phyloP scores from a whole-genome alignment of 164 flowering plant species.

The Cinnamomum chago region DNA sequence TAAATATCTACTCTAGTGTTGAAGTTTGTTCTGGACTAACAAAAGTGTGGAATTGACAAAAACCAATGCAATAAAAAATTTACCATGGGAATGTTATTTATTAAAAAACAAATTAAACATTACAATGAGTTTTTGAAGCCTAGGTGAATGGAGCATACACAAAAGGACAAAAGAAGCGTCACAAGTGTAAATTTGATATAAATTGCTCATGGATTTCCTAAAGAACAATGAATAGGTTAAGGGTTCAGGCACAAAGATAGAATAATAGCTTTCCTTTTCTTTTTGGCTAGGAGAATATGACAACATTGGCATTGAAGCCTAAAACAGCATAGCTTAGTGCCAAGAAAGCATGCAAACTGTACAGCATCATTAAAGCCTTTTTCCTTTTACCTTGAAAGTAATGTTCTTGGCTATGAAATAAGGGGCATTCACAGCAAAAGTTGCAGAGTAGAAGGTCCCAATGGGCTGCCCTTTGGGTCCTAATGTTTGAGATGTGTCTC shows the following conservation, averaged over 20 bases:
- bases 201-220: neutral
- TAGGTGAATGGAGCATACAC: neutral
- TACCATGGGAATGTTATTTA: neutral
- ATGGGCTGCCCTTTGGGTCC: constrained; percentile 70
- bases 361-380: neutral
- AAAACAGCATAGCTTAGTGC: neutral
- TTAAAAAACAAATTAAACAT: too few species aligned
- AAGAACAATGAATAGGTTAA: neutral
- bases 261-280: neutral
- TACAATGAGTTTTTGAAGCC: neutral
- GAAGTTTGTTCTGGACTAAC: neutral
- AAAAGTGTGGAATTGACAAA: neutral
- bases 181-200: neutral
- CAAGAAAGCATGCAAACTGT: neutral
- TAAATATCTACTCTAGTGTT: too few species aligned
- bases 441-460: constrained; percentile 83
- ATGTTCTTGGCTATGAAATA: constrained; percentile 94
- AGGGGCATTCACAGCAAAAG: constrained; percentile 88
- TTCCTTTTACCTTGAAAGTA: constrained; percentile 67
- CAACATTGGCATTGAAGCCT: neutral
- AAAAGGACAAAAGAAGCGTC: neutral
- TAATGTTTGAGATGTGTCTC: constrained; percentile 81
- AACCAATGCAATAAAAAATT: neutral
- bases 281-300: neutral
- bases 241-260: neutral